A percentile compares a stretch with the other conserved stretches of the same genome.
Evolutionary conservation across 2,329 filamentous ascomycete species (phyloP).

Genomic region (Reticulascus tulasneorum): DNA sequence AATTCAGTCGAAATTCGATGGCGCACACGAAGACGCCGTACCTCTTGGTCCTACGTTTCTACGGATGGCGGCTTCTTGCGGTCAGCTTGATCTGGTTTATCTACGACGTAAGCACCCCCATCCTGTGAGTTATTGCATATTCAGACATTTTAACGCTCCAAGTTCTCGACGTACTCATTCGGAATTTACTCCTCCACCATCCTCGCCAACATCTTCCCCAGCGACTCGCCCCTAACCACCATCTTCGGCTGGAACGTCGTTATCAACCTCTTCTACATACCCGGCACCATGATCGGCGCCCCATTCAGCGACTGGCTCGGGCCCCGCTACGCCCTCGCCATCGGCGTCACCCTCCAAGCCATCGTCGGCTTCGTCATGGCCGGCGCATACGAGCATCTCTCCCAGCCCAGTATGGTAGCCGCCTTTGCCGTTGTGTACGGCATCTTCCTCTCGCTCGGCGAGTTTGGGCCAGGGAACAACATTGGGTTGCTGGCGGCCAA

Average conservation of each 20-base stretch:
- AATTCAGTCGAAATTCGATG: slow-evolving; percentile 70
- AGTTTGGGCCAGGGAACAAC: slow-evolving; percentile 85
- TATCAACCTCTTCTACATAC: slow-evolving; percentile 85
- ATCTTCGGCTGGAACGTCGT: slow-evolving; percentile 85
- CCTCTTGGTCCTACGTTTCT: slow-evolving; percentile 56
- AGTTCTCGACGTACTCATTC: slow-evolving; percentile 80
- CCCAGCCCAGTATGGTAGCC: slow-evolving; percentile 61
- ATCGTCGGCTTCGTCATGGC: slow-evolving; percentile 87
- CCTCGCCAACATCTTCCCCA: slow-evolving; percentile 59
- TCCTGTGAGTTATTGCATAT: not conserved
- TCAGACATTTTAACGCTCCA: not conserved
- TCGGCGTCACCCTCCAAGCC: slow-evolving; percentile 69
- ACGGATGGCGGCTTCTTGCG: slow-evolving; percentile 66
- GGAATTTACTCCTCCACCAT: slow-evolving; percentile 80
- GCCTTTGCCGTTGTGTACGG: slow-evolving; percentile 78
- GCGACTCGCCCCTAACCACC: slow-evolving; percentile 62
- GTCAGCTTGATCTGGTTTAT: slow-evolving; percentile 81
- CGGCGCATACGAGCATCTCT: slow-evolving; percentile 69
- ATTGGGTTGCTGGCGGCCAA: slow-evolving; percentile 85
- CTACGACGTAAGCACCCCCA: slow-evolving; percentile 55
- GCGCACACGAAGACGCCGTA: slow-evolving; percentile 55
- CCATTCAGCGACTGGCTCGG: slow-evolving; percentile 76
- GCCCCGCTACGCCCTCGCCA: slow-evolving; percentile 67
- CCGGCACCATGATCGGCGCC: slow-evolving; percentile 74
- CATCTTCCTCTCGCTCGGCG: slow-evolving; percentile 72